Evolutionary conservation across 2,329 filamentous ascomycete genomes (phyloP), one percentile per base, ranked within the genome.

Genomic region (Grosmannia huntii): DNA sequence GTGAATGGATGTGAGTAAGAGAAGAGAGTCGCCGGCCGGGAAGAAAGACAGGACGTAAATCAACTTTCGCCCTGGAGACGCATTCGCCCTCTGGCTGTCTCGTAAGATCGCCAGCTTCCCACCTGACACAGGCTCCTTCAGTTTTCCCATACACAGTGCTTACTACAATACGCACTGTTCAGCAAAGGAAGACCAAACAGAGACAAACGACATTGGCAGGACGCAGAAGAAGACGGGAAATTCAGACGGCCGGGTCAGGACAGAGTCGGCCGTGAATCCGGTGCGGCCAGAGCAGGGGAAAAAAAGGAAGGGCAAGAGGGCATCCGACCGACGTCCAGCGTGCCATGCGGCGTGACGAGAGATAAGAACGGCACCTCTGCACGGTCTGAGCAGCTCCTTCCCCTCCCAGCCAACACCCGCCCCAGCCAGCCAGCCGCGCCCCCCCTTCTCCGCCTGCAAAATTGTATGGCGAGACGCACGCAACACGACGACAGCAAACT

Each of bases 371-470:
- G 16, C 53, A 9, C 9, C 12, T 25, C 25, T 44, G 38, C 38
- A 55, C 38, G n/a, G 50, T 53, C 28, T 48, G 23, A 27, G 48
- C 23, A 19, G 23, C 23, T 27, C 48, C 23, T 50, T 50, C 48
- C 48, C 48, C 48, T 50, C 48, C 28, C 48, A 50, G 48, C 48
- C 23, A 50, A 27, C 46, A 49, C 21, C 46, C 46, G 23, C 9
- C 46, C 46, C 46, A 28, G 25, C 48, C 25, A 50, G 48, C 48
- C 23, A 25, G 48, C 48, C 23, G 23, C 48, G 23, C 48, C 48
- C 50, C 36, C 41, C 25, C 38, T 53, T 54, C 52, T 58, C 50
- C 55, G 55, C 55, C 55, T 56, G 44, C 55, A 51, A 50, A 56
- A 27, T 56, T 28, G 46, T 38, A 56, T 21, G 21, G 55, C 28